Evolutionary conservation across 2,329 filamentous ascomycete genomes (phyloP), one percentile per base, ranked within the genome.

Genomic region (Penicillium sp.): DNA sequence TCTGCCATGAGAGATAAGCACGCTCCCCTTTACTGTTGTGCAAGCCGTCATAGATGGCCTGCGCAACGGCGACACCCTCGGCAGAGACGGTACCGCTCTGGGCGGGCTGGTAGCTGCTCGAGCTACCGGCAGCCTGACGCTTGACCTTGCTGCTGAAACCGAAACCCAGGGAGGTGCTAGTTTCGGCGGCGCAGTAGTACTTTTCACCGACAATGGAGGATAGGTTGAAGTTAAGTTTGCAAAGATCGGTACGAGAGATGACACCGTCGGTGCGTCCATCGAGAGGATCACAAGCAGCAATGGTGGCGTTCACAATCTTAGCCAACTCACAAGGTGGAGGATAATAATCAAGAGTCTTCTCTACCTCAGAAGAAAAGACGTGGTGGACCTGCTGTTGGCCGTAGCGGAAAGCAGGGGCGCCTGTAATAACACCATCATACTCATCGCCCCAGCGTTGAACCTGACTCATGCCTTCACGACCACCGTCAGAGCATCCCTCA

Each of bases 241-340:
- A 81, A 8, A 81, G 72, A 48, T 81, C 78, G 0, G 75, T 76
- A 5, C 79, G 73, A 7, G 77, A 71, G 39, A 86, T 74, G 4
- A 85, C 80, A 11, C 82, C 81, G 51, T 86, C 83, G 0, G 72
- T 75, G 40, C 74, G 74, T 5, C 83, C 83, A 51, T 86, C 83
- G 5, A 86, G 71, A 7, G 76, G 70, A 56, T 86, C 83, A 47
- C 83, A 86, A 31, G 77, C 77, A 1, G 71, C 70, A 43, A 85
- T 83, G 5, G 82, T 85, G 34, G 74, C 71, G 61, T 83, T 84
- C 18, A 81, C 74, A 42, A 70, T 69, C 60, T 70, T 69, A n/a
- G 54, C 56, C 18, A 70, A 21, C 46, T 68, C 61, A 26, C 61
- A 80, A 60, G 51, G 69, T 2, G 75, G 71, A 2, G 78, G 76